phyloP scores from a whole-genome alignment of 2,329 filamentous ascomycete species.

The Aspergillus niger region DNA sequence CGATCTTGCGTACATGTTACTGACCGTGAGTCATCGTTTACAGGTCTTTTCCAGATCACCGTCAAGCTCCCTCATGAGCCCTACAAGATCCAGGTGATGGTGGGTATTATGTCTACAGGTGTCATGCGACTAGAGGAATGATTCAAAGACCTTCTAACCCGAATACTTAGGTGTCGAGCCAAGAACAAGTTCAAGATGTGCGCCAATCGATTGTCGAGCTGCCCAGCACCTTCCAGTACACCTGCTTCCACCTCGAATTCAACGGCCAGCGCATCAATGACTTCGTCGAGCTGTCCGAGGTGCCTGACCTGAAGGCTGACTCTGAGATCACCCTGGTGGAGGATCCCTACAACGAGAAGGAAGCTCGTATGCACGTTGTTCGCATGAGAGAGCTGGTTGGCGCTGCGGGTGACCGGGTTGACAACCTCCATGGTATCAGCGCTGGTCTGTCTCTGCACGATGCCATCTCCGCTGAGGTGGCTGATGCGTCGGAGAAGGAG shows the following conservation, averaged over 20 bases:
- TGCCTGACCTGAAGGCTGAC: slow-evolving; percentile 73
- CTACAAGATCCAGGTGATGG: slow-evolving; percentile 81
- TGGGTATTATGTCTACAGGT: slow-evolving; percentile 48
- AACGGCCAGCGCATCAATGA: slow-evolving; percentile 90
- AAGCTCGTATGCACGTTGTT: slow-evolving; percentile 91
- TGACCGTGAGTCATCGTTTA: neutral
- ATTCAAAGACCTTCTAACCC: slow-evolving; percentile 21
- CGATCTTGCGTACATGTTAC: neutral
- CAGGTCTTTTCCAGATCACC: slow-evolving; percentile 68
- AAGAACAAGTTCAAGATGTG: slow-evolving; percentile 97
- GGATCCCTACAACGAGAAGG: slow-evolving; percentile 97
- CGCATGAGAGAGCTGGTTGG: slow-evolving; percentile 90
- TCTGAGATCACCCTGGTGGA: slow-evolving; percentile 81
- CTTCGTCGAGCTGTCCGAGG: slow-evolving; percentile 87
- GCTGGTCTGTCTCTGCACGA: slow-evolving; percentile 88
- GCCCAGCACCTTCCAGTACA: slow-evolving; percentile 91
- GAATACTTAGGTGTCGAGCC: slow-evolving; percentile 70
- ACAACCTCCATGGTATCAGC: slow-evolving; percentile 80
- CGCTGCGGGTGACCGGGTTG: slow-evolving; percentile 83
- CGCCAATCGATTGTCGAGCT: slow-evolving; percentile 95
- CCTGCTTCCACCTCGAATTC: slow-evolving; percentile 96
- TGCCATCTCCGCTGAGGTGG: slow-evolving; percentile 59
- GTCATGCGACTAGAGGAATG: slow-evolving; percentile 16
- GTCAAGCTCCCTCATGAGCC: slow-evolving; percentile 80
- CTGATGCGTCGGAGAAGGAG: slow-evolving; percentile 46